Conservation (phyloP, 2,329 filamentous ascomycete species). For the Chrysosporium keratinophilum region DNA sequence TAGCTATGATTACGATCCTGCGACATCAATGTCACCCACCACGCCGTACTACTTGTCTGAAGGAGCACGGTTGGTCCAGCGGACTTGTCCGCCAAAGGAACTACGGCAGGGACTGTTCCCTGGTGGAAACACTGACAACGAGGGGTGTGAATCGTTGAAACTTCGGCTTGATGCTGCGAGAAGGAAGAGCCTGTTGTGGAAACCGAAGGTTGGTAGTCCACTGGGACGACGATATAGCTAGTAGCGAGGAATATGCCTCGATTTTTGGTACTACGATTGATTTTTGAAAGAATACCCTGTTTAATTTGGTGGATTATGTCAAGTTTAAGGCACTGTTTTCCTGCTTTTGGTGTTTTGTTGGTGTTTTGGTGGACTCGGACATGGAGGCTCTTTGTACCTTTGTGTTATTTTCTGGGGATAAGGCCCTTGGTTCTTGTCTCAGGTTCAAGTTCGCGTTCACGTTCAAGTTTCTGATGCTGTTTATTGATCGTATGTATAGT, state of each 20-base stretch:
- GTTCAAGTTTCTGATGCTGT: too few relatives aligned
- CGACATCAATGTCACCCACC: conserved; percentile 35
- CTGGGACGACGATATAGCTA: conserved; percentile 35
- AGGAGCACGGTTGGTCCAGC: conserved; percentile 37
- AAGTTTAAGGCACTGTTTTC: too few relatives aligned
- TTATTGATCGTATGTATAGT: too few relatives aligned
- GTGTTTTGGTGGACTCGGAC: too few relatives aligned
- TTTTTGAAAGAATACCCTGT: not conserved
- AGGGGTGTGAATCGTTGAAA: conserved; percentile 38
- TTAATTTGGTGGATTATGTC: too few relatives aligned
- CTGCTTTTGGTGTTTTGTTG: too few relatives aligned
- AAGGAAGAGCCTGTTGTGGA: conserved; percentile 67
- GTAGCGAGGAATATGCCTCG: not conserved
- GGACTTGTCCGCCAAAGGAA: conserved; percentile 47
- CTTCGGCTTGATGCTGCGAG: conserved; percentile 59
- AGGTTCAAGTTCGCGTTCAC: too few relatives aligned
- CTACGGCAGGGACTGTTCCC: conserved; percentile 35
- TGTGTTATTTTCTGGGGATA: too few relatives aligned
- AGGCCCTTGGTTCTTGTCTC: too few relatives aligned
- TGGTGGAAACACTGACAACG: conserved; percentile 21
- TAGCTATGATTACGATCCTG: conserved; percentile 27
- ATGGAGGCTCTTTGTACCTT: too few relatives aligned
- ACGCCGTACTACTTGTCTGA: conserved; percentile 40
- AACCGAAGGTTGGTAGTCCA: conserved; percentile 64
- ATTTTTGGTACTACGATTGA: not conserved